These are phyloP conservation scores for Gossypium raimondii DNA, from an alignment of 345 rosid genomes.

Conservation along the genomic window DNA sequence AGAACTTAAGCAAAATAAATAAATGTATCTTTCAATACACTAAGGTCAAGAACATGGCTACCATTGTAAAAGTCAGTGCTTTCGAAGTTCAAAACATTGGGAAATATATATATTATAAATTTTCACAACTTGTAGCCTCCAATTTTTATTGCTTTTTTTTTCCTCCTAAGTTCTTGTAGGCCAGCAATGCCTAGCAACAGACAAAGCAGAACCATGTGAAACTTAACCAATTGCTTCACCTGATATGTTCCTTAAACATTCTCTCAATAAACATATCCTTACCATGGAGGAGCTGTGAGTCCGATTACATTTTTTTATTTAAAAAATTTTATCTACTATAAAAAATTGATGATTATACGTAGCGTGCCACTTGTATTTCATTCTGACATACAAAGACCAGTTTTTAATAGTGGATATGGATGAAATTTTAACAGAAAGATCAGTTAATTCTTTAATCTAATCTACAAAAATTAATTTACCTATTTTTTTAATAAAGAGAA, in stretches of 20 bases:
- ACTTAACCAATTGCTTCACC: conserved; percentile 45
- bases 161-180: conserved; percentile 26
- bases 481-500: accelerated
- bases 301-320: no score
- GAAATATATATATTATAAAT: neutral
- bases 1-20: neutral
- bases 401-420: no score
- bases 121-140: conserved; percentile 8
- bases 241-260: conserved; percentile 47
- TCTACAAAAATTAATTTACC: no score
- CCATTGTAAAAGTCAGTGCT: neutral
- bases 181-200: conserved; percentile 28
- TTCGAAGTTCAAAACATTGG: conserved; percentile 4
- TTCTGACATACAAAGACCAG: accelerated
- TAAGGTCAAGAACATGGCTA: conserved; percentile 8
- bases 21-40: neutral
- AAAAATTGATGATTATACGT: no score
- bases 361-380: accelerated
- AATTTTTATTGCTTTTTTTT: neutral
- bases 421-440: no score
- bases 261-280: conserved; percentile 3
- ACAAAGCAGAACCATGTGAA: conserved; percentile 70
- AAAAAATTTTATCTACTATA: no score
- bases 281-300: no score
- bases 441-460: no score